Conservation (phyloP, 768 basidiomycete genomes). For the Holtermanniella nyarrowii region DNA sequence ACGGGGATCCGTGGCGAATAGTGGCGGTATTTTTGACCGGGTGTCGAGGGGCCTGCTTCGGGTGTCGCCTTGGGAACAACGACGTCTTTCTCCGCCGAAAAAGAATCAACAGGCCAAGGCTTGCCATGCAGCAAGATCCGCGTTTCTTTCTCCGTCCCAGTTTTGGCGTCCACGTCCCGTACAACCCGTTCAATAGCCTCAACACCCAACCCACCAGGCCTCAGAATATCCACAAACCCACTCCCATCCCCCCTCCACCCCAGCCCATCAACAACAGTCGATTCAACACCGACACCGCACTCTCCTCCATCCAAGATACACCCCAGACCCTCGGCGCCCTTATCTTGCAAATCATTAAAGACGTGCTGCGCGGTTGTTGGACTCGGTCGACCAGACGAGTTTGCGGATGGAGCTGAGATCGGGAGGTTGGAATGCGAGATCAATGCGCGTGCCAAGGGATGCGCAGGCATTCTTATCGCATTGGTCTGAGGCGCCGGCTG, state of each 20-base stretch:
- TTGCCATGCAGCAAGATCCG: constrained; percentile 28
- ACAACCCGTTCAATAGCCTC: constrained; percentile 68
- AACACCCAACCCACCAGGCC: constrained; percentile 85
- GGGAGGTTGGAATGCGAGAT: constrained; percentile 66
- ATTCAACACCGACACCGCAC: constrained; percentile 84
- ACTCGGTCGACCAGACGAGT: constrained; percentile 85
- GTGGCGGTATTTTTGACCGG: constrained; percentile 98
- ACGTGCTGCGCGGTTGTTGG: constrained; percentile 87
- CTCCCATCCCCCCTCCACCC: constrained; percentile 39
- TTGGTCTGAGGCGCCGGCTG: constrained; percentile 42
- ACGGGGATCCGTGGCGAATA: constrained; percentile 88
- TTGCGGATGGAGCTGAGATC: constrained; percentile 89
- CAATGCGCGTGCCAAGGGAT: constrained; percentile 81
- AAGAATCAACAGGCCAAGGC: constrained; percentile 17
- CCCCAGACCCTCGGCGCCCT: constrained; percentile 40
- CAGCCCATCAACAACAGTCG: constrained; percentile 86
- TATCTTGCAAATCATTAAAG: constrained; percentile 53
- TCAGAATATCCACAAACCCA: constrained; percentile 60
- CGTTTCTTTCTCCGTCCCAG: constrained; percentile 19
- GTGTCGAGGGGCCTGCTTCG: constrained; percentile 65
- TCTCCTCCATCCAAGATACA: constrained; percentile 86
- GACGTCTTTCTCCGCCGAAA: background rate
- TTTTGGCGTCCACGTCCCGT: constrained; percentile 35
- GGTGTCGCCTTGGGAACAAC: background rate
- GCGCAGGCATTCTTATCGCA: constrained; percentile 87